These are phyloP conservation scores for Cynanchum wilfordii DNA, from an alignment of 257 asterid species.

Conservation along the genomic window DNA sequence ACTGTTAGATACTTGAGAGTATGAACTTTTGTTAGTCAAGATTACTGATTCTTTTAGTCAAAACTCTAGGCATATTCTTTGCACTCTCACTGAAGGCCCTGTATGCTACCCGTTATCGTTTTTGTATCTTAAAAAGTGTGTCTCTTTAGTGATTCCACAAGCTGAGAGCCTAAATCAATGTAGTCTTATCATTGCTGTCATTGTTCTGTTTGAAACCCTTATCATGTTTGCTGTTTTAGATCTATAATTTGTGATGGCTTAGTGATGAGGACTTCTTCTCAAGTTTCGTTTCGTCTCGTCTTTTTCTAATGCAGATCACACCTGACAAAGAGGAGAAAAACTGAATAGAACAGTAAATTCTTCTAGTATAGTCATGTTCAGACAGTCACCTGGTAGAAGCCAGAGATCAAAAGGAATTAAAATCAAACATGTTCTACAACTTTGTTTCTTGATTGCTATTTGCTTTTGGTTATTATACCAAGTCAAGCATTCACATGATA, in stretches of 20 bases:
- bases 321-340: slow-evolving; percentile 12
- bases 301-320: slow-evolving; percentile 16
- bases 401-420: slow-evolving; percentile 67
- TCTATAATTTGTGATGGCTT: background rate
- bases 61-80: background rate
- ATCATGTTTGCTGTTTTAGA: background rate
- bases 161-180: background rate
- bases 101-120: background rate
- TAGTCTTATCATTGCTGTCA: background rate
- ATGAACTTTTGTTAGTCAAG: background rate
- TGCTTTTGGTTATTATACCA: slow-evolving; percentile 95
- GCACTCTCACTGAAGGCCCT: background rate
- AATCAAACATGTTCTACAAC: slow-evolving; percentile 56
- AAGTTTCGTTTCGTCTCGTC: background rate
- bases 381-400: slow-evolving; percentile 67
- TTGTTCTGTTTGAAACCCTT: background rate
- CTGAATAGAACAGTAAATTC: slow-evolving; percentile 12
- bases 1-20: background rate
- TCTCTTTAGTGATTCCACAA: background rate
- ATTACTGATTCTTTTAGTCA: background rate
- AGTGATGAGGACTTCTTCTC: too few species aligned
- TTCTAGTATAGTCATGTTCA: slow-evolving; percentile 49
- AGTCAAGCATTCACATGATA: slow-evolving; percentile 78
- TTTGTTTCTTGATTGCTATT: slow-evolving; percentile 72
- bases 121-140: background rate